Base-by-base conservation (phyloP, 257 asterid species). In the Petrea volubilis region DNA sequence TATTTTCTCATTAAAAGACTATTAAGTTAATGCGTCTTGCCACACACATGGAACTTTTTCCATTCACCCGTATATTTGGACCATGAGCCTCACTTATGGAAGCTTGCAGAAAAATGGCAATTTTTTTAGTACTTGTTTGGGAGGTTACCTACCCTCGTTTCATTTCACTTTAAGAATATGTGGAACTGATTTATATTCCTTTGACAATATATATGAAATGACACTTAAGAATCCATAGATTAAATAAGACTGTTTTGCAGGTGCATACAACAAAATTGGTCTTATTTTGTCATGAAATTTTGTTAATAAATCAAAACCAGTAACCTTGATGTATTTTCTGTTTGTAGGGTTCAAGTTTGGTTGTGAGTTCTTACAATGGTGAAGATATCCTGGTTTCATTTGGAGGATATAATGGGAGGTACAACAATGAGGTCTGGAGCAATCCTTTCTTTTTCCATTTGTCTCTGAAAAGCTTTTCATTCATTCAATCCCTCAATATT, bases 381-480 rank as follows among this genome's bases (percentile, higher is more conserved):
- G 97, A 95, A 84, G 99, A 91, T 77, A 77, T 91, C 80, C 86
- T 94, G 68, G 99, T 94, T 75, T 84, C 95, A 21, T 94, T 94
- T 82, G 99, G 98, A 64, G 99, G 99, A 78, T 94, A 94, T 71
- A 94, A 94, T 75, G 99, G 99, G 81, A 87, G 84, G 78, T 95
- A 92, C 90, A 95, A 77, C 90, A 95, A 95, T 77, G 99, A 95
- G 98, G 98, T 91, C 74, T 15, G 83, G 64, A 46, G 55, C 51
- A 29, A 60, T 64, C 70, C 69, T 63, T 52, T 65, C 72, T 58
- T 63, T 61, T 60, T 34, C 21, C 38, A 51, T 59, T 49, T 51
- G 6, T 17, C 56, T 58, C 58, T 56, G 12, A 20, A 14, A 63
- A 20, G 28, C 14, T 29, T 73, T 72, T 72, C 66, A 43, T 62